phyloP scores from a whole-genome alignment of 2,329 filamentous ascomycete genomes.

The Xylaria hypoxylon region DNA sequence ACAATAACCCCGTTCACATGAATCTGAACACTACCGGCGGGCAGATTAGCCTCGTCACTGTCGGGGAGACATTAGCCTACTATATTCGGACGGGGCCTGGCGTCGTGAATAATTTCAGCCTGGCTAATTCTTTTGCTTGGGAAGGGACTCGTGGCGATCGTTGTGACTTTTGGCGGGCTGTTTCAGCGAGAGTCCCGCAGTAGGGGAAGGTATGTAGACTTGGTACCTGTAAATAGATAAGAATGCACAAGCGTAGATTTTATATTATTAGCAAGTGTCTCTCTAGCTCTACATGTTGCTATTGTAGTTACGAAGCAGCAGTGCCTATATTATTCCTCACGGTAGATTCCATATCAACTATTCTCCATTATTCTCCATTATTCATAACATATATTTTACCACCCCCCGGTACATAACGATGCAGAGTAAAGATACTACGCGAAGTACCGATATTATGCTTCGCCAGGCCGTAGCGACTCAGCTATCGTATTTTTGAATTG shows the following conservation, averaged over 20 bases:
- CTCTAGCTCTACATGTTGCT: background rate
- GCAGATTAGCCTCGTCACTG: conserved; percentile 34
- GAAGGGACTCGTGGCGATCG: conserved; percentile 46
- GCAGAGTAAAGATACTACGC: background rate
- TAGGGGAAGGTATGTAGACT: conserved; percentile 16
- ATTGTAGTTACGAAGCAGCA: too few species aligned
- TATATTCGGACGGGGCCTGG: conserved; percentile 43
- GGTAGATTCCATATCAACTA: background rate
- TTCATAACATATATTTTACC: too few species aligned
- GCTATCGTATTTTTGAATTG: too few species aligned
- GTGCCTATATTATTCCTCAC: background rate
- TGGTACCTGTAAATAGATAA: conserved; percentile 1
- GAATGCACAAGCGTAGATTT: conserved; percentile 1
- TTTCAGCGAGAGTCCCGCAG: conserved; percentile 44
- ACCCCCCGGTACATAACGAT: background rate
- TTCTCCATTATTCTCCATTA: background rate
- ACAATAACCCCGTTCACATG: conserved; percentile 53
- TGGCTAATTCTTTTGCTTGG: conserved; percentile 43
- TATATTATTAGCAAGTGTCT: background rate
- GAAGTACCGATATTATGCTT: background rate
- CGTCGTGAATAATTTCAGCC: conserved; percentile 46
- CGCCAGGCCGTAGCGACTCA: too few species aligned
- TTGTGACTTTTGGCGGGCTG: conserved; percentile 46
- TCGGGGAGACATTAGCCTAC: conserved; percentile 45
- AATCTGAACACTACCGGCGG: conserved; percentile 60